phyloP scores from a whole-genome alignment of 2,329 filamentous ascomycete genomes.

The Cladosporium cucumerinum region DNA sequence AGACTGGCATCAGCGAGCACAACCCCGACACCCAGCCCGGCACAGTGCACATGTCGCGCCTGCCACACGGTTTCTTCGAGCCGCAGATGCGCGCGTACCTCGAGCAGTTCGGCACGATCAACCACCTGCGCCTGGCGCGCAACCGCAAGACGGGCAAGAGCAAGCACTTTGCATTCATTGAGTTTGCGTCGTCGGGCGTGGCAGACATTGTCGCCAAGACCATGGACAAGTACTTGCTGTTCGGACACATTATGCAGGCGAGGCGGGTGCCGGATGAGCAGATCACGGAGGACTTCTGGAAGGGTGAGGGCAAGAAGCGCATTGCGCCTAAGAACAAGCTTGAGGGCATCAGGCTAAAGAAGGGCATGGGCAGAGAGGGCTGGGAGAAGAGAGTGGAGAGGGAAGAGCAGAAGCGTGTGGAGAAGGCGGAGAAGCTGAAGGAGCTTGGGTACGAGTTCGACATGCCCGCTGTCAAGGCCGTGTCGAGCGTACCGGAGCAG shows the following conservation, averaged over 20 bases:
- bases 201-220: slow-evolving; percentile 90
- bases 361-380: slow-evolving; percentile 67
- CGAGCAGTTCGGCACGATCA: slow-evolving; percentile 83
- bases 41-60: slow-evolving; percentile 83
- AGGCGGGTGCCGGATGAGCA: slow-evolving; percentile 72
- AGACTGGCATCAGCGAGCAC: slow-evolving; percentile 41
- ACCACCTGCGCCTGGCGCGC: slow-evolving; percentile 74
- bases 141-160: slow-evolving; percentile 88
- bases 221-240: slow-evolving; percentile 97
- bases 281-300: slow-evolving; percentile 78
- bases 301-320: slow-evolving; percentile 85
- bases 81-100: slow-evolving; percentile 93
- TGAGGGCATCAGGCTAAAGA: slow-evolving; percentile 69
- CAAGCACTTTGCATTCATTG: slow-evolving; percentile 93
- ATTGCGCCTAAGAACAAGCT: slow-evolving; percentile 83
- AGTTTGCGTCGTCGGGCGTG: slow-evolving; percentile 74
- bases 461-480: slow-evolving; percentile 66
- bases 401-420: slow-evolving; percentile 67
- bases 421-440: slow-evolving; percentile 72
- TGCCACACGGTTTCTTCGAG: slow-evolving; percentile 96
- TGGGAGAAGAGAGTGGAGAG: slow-evolving; percentile 74
- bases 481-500: slow-evolving; percentile 47
- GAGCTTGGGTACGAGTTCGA: slow-evolving; percentile 80
- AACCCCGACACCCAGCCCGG: slow-evolving; percentile 60
- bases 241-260: slow-evolving; percentile 89